Evolutionary conservation across 108 stramenopile species (phyloP).

Genomic region (Cyclotella sp.): DNA sequence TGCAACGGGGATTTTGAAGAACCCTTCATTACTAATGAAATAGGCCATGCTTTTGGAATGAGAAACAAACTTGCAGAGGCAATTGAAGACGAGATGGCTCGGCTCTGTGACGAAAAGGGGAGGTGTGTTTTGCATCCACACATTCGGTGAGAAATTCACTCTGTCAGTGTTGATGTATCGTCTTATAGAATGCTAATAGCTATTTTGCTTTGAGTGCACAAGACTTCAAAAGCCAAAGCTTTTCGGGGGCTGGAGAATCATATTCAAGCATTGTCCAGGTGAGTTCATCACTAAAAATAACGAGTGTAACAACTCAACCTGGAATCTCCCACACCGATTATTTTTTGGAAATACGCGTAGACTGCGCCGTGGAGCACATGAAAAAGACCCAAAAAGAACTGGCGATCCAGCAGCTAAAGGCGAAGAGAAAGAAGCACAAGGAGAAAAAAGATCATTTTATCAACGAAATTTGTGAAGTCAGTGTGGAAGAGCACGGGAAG

Average conservation of each 20-base stretch:
- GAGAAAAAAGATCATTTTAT: slow-evolving; percentile 15
- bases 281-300: neutral
- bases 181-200: neutral
- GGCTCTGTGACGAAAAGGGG: slow-evolving; percentile 42
- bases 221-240: slow-evolving; percentile 29
- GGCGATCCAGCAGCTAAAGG: slow-evolving; percentile 17
- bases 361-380: slow-evolving; percentile 51
- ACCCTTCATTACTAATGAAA: slow-evolving; percentile 9
- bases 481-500: slow-evolving; percentile 20
- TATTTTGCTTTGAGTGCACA: neutral
- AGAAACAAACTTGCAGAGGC: slow-evolving; percentile 18
- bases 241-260: slow-evolving; percentile 48
- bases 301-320: neutral
- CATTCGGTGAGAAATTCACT: slow-evolving; percentile 23
- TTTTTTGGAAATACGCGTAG: neutral
- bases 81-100: slow-evolving; percentile 29
- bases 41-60: slow-evolving; percentile 14
- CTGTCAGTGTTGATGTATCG: neutral
- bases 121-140: slow-evolving; percentile 42
- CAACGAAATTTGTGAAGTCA: slow-evolving; percentile 22
- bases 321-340: neutral
- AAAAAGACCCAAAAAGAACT: slow-evolving; percentile 41
- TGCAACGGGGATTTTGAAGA: neutral
- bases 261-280: slow-evolving; percentile 48
- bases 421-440: slow-evolving; percentile 24